Evolutionary conservation across 1,284 basidiomycete genomes (phyloP).

Genomic region (Rugosomyces carneus): DNA sequence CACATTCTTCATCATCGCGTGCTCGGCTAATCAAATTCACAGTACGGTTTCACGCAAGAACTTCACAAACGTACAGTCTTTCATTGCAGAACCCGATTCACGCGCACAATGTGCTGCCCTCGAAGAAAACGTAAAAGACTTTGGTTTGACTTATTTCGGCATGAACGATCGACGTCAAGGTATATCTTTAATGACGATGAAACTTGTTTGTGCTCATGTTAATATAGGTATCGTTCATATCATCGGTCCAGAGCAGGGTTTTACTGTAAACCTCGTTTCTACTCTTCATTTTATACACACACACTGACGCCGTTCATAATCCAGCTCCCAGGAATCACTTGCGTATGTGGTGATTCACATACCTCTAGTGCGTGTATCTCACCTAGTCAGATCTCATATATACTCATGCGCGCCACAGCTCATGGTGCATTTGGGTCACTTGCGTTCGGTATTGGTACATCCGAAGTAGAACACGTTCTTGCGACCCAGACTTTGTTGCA

Average conservation of each 20-base stretch:
- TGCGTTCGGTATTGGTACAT: conserved; percentile 95
- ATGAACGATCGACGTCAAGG: conserved; percentile 89
- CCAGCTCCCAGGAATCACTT: conserved; percentile 89
- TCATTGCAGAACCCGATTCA: conserved; percentile 87
- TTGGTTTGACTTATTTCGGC: conserved; percentile 93
- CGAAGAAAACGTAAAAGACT: conserved; percentile 94
- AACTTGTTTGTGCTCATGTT: conserved; percentile 5
- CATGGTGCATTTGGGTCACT: conserved; percentile 96
- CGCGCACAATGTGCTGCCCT: conserved; percentile 87
- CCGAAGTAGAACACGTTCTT: conserved; percentile 95
- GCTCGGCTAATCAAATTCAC: neutral
- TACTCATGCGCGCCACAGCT: conserved; percentile 38
- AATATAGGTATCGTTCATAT: conserved; percentile 85
- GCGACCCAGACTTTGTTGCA: conserved; percentile 93
- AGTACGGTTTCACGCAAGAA: conserved; percentile 86
- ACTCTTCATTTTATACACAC: conserved; percentile 1
- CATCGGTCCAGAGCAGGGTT: conserved; percentile 95
- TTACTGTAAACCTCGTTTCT: conserved; percentile 52
- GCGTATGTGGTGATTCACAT: conserved; percentile 95
- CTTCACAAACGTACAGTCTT: conserved; percentile 70
- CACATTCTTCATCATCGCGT: conserved; percentile 7
- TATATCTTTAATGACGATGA: conserved; percentile 22
- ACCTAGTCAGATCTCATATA: conserved; percentile 6
- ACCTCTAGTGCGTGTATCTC: conserved; percentile 64
- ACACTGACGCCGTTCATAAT: neutral